phyloP scores from a whole-genome alignment of 371 early-diverging fungal genomes.

The Zopfochytrium polystomum region DNA sequence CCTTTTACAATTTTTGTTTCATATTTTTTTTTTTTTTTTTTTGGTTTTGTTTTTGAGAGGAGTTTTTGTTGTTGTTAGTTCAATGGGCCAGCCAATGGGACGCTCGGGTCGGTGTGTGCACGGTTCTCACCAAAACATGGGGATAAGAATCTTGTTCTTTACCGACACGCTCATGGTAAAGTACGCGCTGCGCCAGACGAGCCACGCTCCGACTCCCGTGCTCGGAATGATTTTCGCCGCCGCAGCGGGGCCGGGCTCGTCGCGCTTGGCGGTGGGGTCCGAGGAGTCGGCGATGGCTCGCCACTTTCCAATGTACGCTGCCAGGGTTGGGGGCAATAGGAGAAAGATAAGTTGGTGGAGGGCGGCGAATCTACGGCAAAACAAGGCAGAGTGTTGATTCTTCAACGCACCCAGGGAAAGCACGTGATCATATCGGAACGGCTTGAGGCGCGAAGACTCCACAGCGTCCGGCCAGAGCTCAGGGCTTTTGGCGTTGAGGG shows the following conservation, averaged over 20 bases:
- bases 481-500: too few species aligned
- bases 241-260: neutral
- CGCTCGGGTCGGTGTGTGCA: neutral
- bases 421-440: constrained; percentile 57
- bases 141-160: constrained; percentile 73
- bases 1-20: too few species aligned
- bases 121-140: constrained; percentile 14
- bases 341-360: neutral
- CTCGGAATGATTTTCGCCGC: constrained; percentile 17
- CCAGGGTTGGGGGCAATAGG: neutral
- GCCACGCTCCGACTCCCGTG: constrained; percentile 51
- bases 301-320: constrained; percentile 76
- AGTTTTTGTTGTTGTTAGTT: too few species aligned
- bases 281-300: constrained; percentile 47
- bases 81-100: constrained; percentile 64
- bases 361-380: too few species aligned
- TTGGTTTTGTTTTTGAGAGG: too few species aligned
- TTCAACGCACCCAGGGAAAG: constrained; percentile 59
- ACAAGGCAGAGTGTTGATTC: too few species aligned
- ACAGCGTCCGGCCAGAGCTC: too few species aligned
- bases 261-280: constrained; percentile 3
- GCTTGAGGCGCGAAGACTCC: constrained; percentile 43
- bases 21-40: too few species aligned
- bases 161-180: constrained; percentile 68
- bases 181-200: constrained; percentile 78